These are phyloP conservation scores for Erodium maritimum DNA, from an alignment of 345 rosid genomes.

Conservation along the genomic window DNA sequence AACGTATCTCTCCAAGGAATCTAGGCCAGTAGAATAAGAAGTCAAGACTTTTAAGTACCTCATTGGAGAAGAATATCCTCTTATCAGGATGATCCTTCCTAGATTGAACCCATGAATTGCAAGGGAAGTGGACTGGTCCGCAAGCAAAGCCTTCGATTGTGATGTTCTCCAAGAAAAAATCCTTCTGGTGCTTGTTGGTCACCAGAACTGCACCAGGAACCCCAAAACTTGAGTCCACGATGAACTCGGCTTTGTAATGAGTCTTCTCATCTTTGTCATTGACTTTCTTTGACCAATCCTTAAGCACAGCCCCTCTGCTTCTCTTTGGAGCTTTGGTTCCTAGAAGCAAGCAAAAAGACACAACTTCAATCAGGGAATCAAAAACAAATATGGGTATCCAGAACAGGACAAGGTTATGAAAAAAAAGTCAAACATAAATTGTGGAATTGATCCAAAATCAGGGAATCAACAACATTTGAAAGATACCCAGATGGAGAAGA, in stretches of 20 bases:
- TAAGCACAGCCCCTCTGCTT: constrained; percentile 58
- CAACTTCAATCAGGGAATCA: too few species aligned
- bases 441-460: background rate
- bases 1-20: too few species aligned
- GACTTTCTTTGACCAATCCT: constrained; percentile 80
- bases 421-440: background rate
- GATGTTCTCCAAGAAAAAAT: constrained; percentile 78
- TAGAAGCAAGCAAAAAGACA: constrained; percentile 6
- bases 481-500: background rate
- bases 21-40: too few species aligned
- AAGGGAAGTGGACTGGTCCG: constrained; percentile 84
- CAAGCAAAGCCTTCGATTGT: constrained; percentile 76
- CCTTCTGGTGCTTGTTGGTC: constrained; percentile 76
- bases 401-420: too few species aligned
- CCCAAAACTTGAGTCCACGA: constrained; percentile 61
- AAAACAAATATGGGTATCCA: too few species aligned
- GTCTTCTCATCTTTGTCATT: constrained; percentile 66
- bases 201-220: constrained; percentile 80
- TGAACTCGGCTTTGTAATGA: constrained; percentile 76
- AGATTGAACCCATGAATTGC: constrained; percentile 94
- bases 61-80: constrained; percentile 75
- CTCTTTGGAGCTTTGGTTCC: constrained; percentile 70
- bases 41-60: constrained; percentile 28
- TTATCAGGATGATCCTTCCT: constrained; percentile 44
- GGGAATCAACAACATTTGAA: too few species aligned